Evolutionary conservation across 225 moss, liverwort and hornwort genomes (phyloP).

Genomic region (Physcomitrellopsis africana): DNA sequence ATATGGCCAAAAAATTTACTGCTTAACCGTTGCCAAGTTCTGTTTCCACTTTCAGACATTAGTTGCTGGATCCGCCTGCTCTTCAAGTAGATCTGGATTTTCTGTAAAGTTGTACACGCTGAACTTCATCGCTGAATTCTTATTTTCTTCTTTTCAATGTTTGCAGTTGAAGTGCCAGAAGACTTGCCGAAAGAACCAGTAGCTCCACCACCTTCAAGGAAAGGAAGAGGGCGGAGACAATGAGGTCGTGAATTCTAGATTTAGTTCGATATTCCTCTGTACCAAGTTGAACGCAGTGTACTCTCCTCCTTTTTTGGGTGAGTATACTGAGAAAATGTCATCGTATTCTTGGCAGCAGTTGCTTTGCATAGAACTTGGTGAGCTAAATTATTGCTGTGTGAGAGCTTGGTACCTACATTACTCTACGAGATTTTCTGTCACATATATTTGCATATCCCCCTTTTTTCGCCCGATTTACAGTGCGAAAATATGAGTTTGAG

Average conservation of each 20-base stretch:
- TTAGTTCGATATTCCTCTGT: slow-evolving; percentile 29
- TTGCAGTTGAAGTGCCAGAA: slow-evolving; percentile 79
- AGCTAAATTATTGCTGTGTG: slow-evolving; percentile 5
- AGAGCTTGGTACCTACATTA: too few relatives aligned
- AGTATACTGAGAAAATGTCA: slow-evolving; percentile 26
- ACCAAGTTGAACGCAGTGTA: slow-evolving; percentile 29
- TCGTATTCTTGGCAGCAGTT: slow-evolving; percentile 25
- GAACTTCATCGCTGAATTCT: too few relatives aligned
- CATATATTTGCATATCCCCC: too few relatives aligned
- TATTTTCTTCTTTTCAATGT: not conserved
- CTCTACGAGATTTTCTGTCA: too few relatives aligned
- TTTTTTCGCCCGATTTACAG: too few relatives aligned
- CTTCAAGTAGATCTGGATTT: not conserved
- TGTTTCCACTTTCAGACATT: not conserved
- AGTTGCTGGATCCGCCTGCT: not conserved
- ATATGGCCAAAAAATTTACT: not conserved
- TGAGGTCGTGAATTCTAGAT: slow-evolving; percentile 35
- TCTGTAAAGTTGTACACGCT: not conserved
- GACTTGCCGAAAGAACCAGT: slow-evolving; percentile 71
- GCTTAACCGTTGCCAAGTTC: slow-evolving; percentile 9
- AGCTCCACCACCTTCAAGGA: slow-evolving; percentile 77
- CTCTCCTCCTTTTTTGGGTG: slow-evolving; percentile 51
- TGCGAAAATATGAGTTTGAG: too few relatives aligned
- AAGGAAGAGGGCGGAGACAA: slow-evolving; percentile 94
- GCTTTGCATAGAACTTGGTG: slow-evolving; percentile 9